A percentile compares a stretch with the other conserved stretches of the same genome.
phyloP scores from a whole-genome alignment of 2,329 filamentous ascomycete species.

The Zymoseptoria tritici region DNA sequence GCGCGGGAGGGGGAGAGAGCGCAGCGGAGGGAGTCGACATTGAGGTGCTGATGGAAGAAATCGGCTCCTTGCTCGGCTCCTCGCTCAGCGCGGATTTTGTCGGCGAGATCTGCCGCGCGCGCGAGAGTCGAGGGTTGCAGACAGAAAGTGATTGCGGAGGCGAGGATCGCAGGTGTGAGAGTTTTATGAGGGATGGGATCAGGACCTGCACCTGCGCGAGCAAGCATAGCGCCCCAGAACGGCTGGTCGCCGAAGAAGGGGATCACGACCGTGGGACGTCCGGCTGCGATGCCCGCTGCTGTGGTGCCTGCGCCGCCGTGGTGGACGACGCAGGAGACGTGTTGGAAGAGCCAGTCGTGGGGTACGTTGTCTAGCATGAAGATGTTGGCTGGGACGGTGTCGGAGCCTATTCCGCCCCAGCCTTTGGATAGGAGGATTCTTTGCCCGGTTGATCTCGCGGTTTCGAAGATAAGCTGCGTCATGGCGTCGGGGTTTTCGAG shows the following conservation, averaged over 20 bases:
- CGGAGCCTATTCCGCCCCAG: constrained; percentile 43
- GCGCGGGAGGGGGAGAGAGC: constrained; percentile 56
- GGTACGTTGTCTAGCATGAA: constrained; percentile 49
- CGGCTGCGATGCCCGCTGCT: constrained; percentile 44
- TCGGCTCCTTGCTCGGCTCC: constrained; percentile 34
- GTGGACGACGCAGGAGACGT: constrained; percentile 47
- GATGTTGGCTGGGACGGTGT: constrained; percentile 35
- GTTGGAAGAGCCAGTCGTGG: constrained; percentile 51
- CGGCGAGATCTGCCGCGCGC: constrained; percentile 31
- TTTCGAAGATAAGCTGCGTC: constrained; percentile 65
- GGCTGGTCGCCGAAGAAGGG: constrained; percentile 52
- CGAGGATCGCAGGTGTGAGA: constrained; percentile 38
- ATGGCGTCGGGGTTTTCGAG: constrained; percentile 67
- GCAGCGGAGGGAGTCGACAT: constrained; percentile 58
- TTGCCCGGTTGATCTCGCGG: constrained; percentile 47
- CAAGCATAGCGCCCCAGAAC: constrained; percentile 45
- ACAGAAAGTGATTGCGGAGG: constrained; percentile 37
- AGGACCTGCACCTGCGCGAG: constrained; percentile 45
- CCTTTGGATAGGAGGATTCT: constrained; percentile 50
- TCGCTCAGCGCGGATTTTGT: constrained; percentile 35
- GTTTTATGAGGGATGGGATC: constrained; percentile 75
- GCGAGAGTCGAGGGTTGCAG: constrained; percentile 28
- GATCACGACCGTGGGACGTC: constrained; percentile 45
- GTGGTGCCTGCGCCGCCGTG: constrained; percentile 53
- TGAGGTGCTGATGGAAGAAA: constrained; percentile 43